Evolutionary conservation across 2,329 filamentous ascomycete species (phyloP).

Genomic region (Calonectria crousiana): DNA sequence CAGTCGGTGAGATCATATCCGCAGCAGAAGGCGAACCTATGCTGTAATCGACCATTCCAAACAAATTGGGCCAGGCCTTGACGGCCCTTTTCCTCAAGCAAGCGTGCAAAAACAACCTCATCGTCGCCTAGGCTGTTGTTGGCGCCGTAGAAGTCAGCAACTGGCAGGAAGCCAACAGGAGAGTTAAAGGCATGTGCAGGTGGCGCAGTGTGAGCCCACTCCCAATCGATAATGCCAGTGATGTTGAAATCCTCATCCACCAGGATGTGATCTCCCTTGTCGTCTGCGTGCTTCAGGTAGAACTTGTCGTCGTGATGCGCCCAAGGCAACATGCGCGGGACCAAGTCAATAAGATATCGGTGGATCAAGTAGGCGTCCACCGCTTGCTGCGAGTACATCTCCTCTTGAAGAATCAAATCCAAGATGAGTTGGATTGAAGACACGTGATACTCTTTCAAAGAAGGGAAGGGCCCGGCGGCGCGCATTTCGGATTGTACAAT

Average conservation of each 20-base stretch:
- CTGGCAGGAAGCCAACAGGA: constrained; percentile 53
- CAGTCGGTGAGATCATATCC: neutral
- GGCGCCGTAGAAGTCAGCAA: constrained; percentile 56
- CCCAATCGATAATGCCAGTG: too few relatives aligned
- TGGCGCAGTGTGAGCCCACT: constrained; percentile 50
- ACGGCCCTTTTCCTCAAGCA: neutral
- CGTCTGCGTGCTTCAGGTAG: too few relatives aligned
- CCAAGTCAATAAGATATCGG: constrained; percentile 54
- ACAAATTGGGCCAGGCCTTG: neutral
- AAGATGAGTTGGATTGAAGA: constrained; percentile 51
- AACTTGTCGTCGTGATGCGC: constrained; percentile 43
- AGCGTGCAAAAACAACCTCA: neutral
- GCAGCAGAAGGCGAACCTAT: neutral
- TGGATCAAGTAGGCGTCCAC: constrained; percentile 56
- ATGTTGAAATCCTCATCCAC: too few relatives aligned
- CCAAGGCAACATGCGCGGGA: neutral
- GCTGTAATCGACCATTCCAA: neutral
- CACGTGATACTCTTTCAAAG: constrained; percentile 50
- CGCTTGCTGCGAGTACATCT: constrained; percentile 50
- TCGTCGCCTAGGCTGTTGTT: constrained; percentile 33
- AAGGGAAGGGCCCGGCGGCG: constrained; percentile 50
- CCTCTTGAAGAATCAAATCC: constrained; percentile 50
- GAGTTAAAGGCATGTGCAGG: constrained; percentile 57
- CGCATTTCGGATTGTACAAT: constrained; percentile 45
- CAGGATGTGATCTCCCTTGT: too few relatives aligned